Conservation (phyloP, 2,329 filamentous ascomycete genomes). For the Penicillium sp. region DNA sequence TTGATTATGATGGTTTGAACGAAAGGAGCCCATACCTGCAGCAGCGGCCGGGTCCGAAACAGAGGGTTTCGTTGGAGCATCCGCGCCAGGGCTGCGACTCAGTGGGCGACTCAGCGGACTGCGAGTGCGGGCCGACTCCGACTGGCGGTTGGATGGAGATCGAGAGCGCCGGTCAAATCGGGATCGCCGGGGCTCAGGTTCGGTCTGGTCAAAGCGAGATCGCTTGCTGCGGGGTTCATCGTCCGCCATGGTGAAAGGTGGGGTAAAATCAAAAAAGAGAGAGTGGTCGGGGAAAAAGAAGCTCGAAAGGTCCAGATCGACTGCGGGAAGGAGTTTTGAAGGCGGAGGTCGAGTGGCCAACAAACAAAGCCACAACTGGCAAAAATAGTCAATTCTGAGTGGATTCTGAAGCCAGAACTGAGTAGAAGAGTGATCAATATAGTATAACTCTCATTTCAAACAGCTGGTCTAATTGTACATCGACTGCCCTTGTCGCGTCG, state of each 20-base stretch:
- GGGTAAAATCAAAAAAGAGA: background rate
- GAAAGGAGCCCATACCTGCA: constrained; percentile 60
- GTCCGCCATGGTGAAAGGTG: constrained; percentile 63
- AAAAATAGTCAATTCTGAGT: background rate
- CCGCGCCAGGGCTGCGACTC: constrained; percentile 46
- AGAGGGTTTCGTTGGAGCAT: constrained; percentile 46
- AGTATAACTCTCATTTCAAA: background rate
- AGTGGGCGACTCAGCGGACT: constrained; percentile 64
- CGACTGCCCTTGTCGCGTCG: background rate
- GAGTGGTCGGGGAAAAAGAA: constrained; percentile 5
- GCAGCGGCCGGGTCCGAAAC: constrained; percentile 70
- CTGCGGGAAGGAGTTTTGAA: constrained; percentile 24
- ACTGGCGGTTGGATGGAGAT: constrained; percentile 67
- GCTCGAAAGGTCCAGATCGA: constrained; percentile 9
- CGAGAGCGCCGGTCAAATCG: constrained; percentile 91
- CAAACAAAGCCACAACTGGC: background rate
- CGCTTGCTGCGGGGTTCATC: constrained; percentile 75
- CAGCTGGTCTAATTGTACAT: background rate
- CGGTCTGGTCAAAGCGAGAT: constrained; percentile 91
- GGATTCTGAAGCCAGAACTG: background rate
- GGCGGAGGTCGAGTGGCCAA: constrained; percentile 17
- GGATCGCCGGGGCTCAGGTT: constrained; percentile 75
- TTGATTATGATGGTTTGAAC: background rate
- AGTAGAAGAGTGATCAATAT: background rate
- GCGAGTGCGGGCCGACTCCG: constrained; percentile 72